Evolutionary conservation across 2,329 filamentous ascomycete species (phyloP), one percentile per base, ranked within the genome.

Genomic region (Trichoderma sp.): DNA sequence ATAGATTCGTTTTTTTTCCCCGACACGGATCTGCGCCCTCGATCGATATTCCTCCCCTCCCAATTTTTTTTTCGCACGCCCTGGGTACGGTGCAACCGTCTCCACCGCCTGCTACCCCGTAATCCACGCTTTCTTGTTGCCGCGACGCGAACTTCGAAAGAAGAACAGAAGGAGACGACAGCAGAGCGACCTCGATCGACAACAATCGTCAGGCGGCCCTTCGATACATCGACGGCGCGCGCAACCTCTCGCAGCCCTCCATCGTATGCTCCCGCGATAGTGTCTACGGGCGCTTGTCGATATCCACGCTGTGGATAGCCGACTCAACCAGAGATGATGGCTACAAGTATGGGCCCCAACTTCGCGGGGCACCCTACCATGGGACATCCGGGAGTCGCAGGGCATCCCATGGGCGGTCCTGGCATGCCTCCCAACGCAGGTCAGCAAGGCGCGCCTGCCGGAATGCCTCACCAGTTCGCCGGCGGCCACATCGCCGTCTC

Each of bases 321-420:
- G 84, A 81, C 81, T 72, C 64, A 69, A 67, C 71, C 64, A 73
- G 76, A 82, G 76, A 92, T 91, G 89, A 92, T 92, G 90, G 86
- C 89, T 73, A 76, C 78, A 70, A 89, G 86, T 79, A 87, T 90
- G 80, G 84, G 82, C 71, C 86, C 86, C 73, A 83, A 86, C 75
- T 91, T 88, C 75, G 79, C 82, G 75, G 89, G 89, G 78, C 89
- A 92, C 81, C 88, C 89, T 72, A 87, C 84, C 74, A 91, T 93
- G 87, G 90, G 84, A 74, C 89, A 91, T 77, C 89, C 90, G 70
- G 89, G 88, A 72, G 87, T 90, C 72, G 85, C 86, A 45, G 87
- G 87, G 37, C 89, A 90, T 76, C 88, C 87, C 69, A 86, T 88
- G 82, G 85, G 82, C n/a, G 66, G 50, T 19, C 85, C 84, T 10